Evolutionary conservation across 352 stramenopile species (phyloP).

Genomic region (Globisporangium alternatum): DNA sequence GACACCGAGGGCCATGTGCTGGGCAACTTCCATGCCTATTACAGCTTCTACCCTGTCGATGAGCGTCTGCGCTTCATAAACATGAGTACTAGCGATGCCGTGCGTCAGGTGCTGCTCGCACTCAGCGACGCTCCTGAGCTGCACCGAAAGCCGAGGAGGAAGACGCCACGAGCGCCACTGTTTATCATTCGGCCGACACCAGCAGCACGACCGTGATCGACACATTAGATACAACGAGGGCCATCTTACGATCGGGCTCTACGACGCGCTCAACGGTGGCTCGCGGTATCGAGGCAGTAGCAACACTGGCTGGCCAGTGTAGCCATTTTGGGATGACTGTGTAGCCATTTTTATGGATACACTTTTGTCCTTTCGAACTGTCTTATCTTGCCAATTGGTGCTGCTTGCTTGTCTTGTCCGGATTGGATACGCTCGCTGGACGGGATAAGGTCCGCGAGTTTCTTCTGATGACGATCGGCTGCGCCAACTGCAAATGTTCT

Average conservation of each 20-base stretch:
- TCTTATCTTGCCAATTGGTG: no score
- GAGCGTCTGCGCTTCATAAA: constrained; percentile 79
- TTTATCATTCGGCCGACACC: not conserved
- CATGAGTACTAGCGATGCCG: constrained; percentile 27
- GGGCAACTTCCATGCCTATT: constrained; percentile 85
- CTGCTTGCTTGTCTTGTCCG: not conserved
- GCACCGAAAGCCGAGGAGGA: not conserved
- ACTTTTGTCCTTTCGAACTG: no score
- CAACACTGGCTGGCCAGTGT: no score
- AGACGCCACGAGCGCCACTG: constrained; percentile 9
- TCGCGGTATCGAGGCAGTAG: constrained; percentile 1
- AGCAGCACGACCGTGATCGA: constrained; percentile 48
- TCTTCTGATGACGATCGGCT: not conserved
- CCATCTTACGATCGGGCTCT: constrained; percentile 70
- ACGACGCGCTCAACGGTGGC: constrained; percentile 49
- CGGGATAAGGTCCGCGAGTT: not conserved
- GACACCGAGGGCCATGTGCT: constrained; percentile 66
- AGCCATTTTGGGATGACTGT: no score
- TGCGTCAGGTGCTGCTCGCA: constrained; percentile 44
- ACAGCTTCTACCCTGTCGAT: constrained; percentile 77
- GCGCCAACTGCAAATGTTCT: not conserved
- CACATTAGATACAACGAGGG: constrained; percentile 86
- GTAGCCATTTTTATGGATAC: no score
- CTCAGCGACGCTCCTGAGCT: constrained; percentile 3
- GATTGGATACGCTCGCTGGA: not conserved